Base-by-base conservation (phyloP, 805 yeast species). In the Yarrowia sp. region DNA sequence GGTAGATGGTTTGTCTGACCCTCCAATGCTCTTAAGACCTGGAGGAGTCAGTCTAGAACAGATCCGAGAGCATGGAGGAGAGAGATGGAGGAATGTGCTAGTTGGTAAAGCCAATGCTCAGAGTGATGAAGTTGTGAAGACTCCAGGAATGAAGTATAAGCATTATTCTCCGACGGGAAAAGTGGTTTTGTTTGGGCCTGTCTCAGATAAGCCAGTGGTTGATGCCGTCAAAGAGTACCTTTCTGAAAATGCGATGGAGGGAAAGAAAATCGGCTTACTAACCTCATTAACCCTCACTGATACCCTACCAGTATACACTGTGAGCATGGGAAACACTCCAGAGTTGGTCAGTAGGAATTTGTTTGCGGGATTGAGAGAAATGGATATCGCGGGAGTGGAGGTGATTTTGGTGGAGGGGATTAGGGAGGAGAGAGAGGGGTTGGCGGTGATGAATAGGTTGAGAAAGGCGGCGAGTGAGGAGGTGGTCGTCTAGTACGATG, bases 141-240 rank as follows among this genome's bases (percentile, higher is more conserved):
- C 99, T 0, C 99, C 99, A 0, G 99, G 99, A 0, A 95, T 95
- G 99, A 95, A 95, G 73, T 95, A 95, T 74, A 86, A 89, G 69
- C 99, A 95, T 74, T 95, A 95, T 74, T 89, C 97, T 0, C 99
- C 99, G 3, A 82, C 82, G 1, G 97, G 98, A 0, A 85, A 83
- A 66, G 98, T 95, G 3, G 78, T 88, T 0, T 75, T 92, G 5
- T 84, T 91, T 67, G 75, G 79, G 28, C 81, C 84, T 31, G 78
- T 84, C 55, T 79, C 78, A 0, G 79, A 83, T 65, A 48, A 58
- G 33, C 15, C 47, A 4, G 50, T 43, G 35, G 28, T 9, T 8
- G n/a, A 33, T 10, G 51, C 50, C 1, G 51, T 58, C 3, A 43
- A 8, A 10, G 43, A 44, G 41, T n/a, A n/a, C n/a, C n/a, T n/a